Base-by-base conservation (phyloP, 2,329 filamentous ascomycete genomes). In the Cryphonectria carpinicola region DNA sequence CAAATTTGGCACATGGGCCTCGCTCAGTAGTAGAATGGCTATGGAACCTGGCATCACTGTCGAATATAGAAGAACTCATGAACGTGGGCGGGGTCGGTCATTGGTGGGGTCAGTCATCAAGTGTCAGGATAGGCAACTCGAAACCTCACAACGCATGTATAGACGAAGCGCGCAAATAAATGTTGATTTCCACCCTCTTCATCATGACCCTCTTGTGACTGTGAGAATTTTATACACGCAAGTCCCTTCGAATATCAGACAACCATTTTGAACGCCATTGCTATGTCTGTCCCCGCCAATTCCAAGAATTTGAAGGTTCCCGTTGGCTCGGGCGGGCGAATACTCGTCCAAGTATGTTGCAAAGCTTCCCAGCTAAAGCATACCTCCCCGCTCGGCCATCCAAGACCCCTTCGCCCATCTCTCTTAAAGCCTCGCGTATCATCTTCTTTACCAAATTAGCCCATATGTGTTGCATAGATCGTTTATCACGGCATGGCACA, bases 211-310 rank as follows among this genome's bases (percentile, higher is more conserved):
- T 49, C 22, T 13, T 61, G 46, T 8, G 10, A 10, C 32, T 35
- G 5, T 10, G 46, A 28, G 10, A 6, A 13, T 56, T 28, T 19
- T 22, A 49, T 37, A 43, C 56, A 46, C 43, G 5, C 43, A 43
- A 37, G 14, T 19, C 13, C 35, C 13, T 19, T 17, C 19, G 41
- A 28, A 43, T 25, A 60, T 25, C 32, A 35, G 56, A 52, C 56
- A 56, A 49, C 17, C 64, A 6, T 52, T 37, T 37, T n/a, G 28
- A 77, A 79, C 79, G 78, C 79, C 79, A 70, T 74, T 79, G 78
- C 79, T 78, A 80, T 80, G 78, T 78, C 68, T 70, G 43, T 60
- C 41, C 32, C 4, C 39, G 62, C 49, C 64, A 11, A 35, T 4
- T 58, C 28, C 52, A 56, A 58, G 28, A 6, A 58, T 58, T 58